Conservation (phyloP, 805 yeast species). For the Martiniozyma abietophila region DNA sequence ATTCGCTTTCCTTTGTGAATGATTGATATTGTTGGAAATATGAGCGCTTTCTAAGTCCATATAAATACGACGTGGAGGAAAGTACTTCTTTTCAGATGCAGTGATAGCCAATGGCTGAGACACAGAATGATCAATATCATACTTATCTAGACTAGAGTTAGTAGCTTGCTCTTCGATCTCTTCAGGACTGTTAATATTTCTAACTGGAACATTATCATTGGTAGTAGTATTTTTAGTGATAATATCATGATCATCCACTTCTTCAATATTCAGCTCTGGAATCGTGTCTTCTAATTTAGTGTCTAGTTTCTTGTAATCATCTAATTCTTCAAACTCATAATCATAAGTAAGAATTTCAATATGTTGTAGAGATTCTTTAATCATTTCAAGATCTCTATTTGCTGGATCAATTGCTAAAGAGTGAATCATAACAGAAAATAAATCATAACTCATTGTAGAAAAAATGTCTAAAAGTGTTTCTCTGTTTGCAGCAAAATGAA, state of each 20-base stretch:
- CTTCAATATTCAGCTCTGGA: conserved; percentile 10
- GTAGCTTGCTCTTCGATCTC: neutral
- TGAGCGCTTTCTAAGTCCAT: conserved; percentile 7
- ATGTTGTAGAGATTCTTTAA: conserved; percentile 50
- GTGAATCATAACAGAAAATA: conserved; percentile 74
- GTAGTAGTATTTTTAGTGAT: neutral
- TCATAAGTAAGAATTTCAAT: conserved; percentile 73
- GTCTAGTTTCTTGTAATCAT: conserved; percentile 5
- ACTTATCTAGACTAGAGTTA: conserved; percentile 1
- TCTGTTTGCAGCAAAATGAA: conserved; percentile 78
- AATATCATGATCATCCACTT: conserved; percentile 5
- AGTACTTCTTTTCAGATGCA: conserved; percentile 8
- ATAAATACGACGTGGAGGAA: conserved; percentile 11
- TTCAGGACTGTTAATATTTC: neutral
- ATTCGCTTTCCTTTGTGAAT: neutral
- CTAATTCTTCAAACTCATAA: conserved; percentile 45
- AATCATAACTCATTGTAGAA: conserved; percentile 78
- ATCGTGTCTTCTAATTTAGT: neutral
- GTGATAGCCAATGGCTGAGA: conserved; percentile 2
- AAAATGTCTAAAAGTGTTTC: conserved; percentile 89
- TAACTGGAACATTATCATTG: neutral
- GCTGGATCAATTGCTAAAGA: conserved; percentile 79
- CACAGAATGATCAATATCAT: conserved; percentile 4
- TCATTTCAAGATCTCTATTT: conserved; percentile 58
- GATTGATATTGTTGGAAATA: no score